Conservation (phyloP, 2,329 filamentous ascomycete genomes). For the Xylariaceae sp. region DNA sequence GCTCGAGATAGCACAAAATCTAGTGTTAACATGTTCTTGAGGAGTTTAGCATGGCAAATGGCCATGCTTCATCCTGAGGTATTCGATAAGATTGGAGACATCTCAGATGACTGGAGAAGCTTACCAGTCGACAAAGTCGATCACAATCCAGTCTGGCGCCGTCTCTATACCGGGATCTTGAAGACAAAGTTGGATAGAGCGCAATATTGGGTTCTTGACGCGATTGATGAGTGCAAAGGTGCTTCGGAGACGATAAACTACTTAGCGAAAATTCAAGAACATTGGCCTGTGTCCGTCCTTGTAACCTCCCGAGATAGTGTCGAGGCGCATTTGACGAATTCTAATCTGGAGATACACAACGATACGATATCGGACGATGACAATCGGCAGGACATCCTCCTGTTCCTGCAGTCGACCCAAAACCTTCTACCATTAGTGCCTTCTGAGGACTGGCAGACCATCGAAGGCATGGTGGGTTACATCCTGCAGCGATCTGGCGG, state of each 20-base stretch:
- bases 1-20: conserved; percentile 32
- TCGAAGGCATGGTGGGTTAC: conserved; percentile 15
- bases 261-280: conserved; percentile 20
- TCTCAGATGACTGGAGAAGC: conserved; percentile 15
- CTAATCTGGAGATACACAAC: conserved; percentile 12
- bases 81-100: conserved; percentile 10
- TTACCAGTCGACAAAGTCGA: conserved; percentile 21
- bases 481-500: conserved; percentile 26
- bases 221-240: conserved; percentile 29
- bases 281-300: conserved; percentile 26
- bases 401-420: conserved; percentile 23
- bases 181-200: conserved; percentile 17
- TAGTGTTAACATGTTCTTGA: conserved; percentile 18
- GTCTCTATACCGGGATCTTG: conserved; percentile 21
- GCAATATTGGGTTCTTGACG: conserved; percentile 33
- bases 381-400: conserved; percentile 21
- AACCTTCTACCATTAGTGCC: conserved; percentile 19
- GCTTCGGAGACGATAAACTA: conserved; percentile 22
- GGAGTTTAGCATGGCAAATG: conserved; percentile 32
- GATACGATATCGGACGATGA: conserved; percentile 24
- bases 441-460: conserved; percentile 8
- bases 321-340: conserved; percentile 11
- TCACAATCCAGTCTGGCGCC: conserved; percentile 25
- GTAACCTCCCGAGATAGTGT: conserved; percentile 24
- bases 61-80: conserved; percentile 23